Evolutionary conservation across 805 yeast species (phyloP).

Genomic region (Candida orba): DNA sequence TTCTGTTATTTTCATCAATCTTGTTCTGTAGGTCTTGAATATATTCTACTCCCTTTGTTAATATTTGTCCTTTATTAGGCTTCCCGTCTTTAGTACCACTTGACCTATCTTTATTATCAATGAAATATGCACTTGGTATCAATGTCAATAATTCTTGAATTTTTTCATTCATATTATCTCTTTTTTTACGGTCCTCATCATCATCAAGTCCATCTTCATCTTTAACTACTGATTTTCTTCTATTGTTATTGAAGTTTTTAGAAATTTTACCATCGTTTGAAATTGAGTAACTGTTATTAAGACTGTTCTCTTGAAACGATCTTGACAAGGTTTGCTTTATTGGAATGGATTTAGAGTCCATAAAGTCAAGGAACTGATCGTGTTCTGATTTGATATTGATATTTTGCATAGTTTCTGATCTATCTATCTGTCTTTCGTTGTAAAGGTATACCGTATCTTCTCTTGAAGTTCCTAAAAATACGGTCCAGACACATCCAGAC

Average conservation of each 20-base stretch:
- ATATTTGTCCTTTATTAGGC: constrained; percentile 78
- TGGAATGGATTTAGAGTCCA: constrained; percentile 17
- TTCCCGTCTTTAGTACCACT: constrained; percentile 77
- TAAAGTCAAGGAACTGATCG: constrained; percentile 7
- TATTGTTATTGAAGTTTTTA: constrained; percentile 9
- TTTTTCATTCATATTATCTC: constrained; percentile 52
- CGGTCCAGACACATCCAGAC: too few species aligned
- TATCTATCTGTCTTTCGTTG: too few species aligned
- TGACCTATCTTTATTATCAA: constrained; percentile 34
- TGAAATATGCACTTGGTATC: constrained; percentile 40
- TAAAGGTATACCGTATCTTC: too few species aligned
- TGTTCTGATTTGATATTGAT: neutral
- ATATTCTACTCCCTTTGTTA: constrained; percentile 69
- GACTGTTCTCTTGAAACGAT: constrained; percentile 16
- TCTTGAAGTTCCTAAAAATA: too few species aligned
- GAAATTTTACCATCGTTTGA: constrained; percentile 18
- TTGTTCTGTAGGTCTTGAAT: constrained; percentile 58
- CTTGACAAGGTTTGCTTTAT: constrained; percentile 21
- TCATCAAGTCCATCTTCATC: constrained; percentile 21
- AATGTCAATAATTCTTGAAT: constrained; percentile 43
- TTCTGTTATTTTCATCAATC: constrained; percentile 72
- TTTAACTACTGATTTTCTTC: constrained; percentile 16
- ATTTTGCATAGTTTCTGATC: too few species aligned
- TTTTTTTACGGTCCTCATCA: constrained; percentile 37
- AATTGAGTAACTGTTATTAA: neutral